These are phyloP conservation scores for Pseudocercospora fijiensis DNA, from an alignment of 2,329 filamentous ascomycete species.

Conservation along the genomic window DNA sequence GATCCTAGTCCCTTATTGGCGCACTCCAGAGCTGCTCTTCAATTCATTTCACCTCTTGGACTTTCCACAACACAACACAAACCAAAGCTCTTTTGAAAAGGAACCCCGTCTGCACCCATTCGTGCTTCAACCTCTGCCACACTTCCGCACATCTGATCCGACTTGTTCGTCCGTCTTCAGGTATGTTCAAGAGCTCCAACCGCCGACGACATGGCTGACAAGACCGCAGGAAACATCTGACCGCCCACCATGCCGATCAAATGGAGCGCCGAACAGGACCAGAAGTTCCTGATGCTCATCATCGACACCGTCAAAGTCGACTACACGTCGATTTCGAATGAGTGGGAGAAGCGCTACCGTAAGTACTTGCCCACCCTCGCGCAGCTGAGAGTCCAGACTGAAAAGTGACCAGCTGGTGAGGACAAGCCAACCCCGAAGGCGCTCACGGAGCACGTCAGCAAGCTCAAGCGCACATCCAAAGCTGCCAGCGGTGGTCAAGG, in stretches of 20 bases:
- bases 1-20: not conserved
- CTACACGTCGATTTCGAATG: slow-evolving; percentile 13
- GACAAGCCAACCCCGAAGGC: slow-evolving; percentile 23
- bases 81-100: not conserved
- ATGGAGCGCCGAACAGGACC: slow-evolving; percentile 30
- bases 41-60: not conserved
- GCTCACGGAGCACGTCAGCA: slow-evolving; percentile 27
- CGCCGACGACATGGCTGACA: not conserved
- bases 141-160: not conserved
- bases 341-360: slow-evolving; percentile 26
- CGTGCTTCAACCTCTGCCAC: not conserved
- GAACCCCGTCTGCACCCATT: not conserved
- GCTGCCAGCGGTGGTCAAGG: slow-evolving; percentile 4
- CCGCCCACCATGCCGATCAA: slow-evolving; percentile 24
- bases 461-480: slow-evolving; percentile 19
- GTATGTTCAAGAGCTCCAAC: not conserved
- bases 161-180: not conserved
- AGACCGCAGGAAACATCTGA: not conserved
- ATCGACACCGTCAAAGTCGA: slow-evolving; percentile 25
- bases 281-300: slow-evolving; percentile 31
- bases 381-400: not conserved
- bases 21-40: not conserved
- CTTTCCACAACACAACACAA: not conserved
- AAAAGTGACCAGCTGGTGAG: slow-evolving; percentile 19
- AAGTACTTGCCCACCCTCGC: not conserved